Evolutionary conservation across 768 basidiomycete genomes (phyloP).

Genomic region (Hemileccinum rubropunctum): DNA sequence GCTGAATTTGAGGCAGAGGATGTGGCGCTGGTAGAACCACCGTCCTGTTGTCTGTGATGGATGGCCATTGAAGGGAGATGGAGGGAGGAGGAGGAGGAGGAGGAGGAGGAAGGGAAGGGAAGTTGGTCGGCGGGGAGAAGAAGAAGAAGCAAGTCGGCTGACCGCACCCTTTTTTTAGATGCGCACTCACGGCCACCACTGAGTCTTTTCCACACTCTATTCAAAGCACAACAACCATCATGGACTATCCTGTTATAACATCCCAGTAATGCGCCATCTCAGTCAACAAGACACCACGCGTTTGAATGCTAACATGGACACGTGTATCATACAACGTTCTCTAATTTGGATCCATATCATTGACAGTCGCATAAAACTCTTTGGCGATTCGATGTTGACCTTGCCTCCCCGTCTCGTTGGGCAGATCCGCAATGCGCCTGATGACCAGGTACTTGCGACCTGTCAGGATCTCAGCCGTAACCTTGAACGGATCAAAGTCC

Average conservation of each 20-base stretch:
- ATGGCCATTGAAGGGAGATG: constrained; percentile 13
- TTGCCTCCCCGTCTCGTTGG: constrained; percentile 61
- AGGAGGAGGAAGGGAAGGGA: not conserved
- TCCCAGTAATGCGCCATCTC: too few relatives aligned
- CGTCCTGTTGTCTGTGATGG: constrained; percentile 26
- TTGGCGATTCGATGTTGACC: constrained; percentile 77
- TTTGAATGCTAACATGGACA: too few relatives aligned
- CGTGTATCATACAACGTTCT: too few relatives aligned
- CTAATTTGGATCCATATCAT: constrained; percentile 65
- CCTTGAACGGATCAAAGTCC: constrained; percentile 48
- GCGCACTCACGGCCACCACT: not conserved
- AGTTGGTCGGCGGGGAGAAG: not conserved
- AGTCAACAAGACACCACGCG: too few relatives aligned
- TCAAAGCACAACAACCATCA: too few relatives aligned
- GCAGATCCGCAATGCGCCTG: constrained; percentile 60
- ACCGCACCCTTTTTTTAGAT: constrained; percentile 14
- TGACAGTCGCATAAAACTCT: constrained; percentile 84
- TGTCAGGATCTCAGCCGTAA: constrained; percentile 66
- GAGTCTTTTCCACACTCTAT: too few relatives aligned
- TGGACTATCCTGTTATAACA: too few relatives aligned
- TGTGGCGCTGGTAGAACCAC: not conserved
- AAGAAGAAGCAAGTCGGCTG: not conserved
- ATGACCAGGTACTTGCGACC: constrained; percentile 83
- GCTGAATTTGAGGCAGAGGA: not conserved
- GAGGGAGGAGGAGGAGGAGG: not conserved